Percentiles rank a stretch among this genome's conserved stretches.
phyloP scores from a whole-genome alignment of 2,329 filamentous ascomycete species.

The Neofusicoccum cordaticola region DNA sequence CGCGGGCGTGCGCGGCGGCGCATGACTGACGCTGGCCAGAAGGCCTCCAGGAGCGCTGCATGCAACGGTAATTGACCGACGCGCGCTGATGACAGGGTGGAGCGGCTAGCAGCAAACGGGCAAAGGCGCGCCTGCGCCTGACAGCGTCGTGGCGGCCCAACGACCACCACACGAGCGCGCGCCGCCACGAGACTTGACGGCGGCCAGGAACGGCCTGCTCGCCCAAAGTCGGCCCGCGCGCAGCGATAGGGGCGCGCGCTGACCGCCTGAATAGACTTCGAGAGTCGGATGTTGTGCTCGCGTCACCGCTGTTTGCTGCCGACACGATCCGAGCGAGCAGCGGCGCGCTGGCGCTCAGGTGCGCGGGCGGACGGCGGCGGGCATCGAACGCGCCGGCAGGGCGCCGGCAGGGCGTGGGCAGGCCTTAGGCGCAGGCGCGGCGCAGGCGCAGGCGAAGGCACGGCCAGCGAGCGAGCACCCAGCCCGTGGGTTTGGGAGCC shows the following conservation, averaged over 20 bases:
- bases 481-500: constrained; percentile 9
- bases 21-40: constrained; percentile 3
- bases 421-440: no score
- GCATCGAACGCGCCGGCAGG: no score
- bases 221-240: constrained; percentile 12
- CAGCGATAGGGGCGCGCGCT: constrained; percentile 10
- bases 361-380: neutral
- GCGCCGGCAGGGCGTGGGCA: no score
- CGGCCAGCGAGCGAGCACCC: constrained; percentile 3
- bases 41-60: constrained; percentile 10
- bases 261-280: constrained; percentile 14
- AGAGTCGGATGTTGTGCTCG: constrained; percentile 14
- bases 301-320: constrained; percentile 14
- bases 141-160: constrained; percentile 2
- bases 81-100: constrained; percentile 1
- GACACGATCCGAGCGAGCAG: neutral
- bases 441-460: constrained; percentile 2
- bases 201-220: constrained; percentile 10
- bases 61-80: constrained; percentile 8
- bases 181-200: constrained; percentile 5
- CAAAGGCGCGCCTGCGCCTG: neutral
- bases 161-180: neutral
- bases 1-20: constrained; percentile 3
- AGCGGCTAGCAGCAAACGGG: constrained; percentile 7
- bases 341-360: no score